phyloP scores from a whole-genome alignment of 2,329 filamentous ascomycete species.

The Fusarium lateritium region DNA sequence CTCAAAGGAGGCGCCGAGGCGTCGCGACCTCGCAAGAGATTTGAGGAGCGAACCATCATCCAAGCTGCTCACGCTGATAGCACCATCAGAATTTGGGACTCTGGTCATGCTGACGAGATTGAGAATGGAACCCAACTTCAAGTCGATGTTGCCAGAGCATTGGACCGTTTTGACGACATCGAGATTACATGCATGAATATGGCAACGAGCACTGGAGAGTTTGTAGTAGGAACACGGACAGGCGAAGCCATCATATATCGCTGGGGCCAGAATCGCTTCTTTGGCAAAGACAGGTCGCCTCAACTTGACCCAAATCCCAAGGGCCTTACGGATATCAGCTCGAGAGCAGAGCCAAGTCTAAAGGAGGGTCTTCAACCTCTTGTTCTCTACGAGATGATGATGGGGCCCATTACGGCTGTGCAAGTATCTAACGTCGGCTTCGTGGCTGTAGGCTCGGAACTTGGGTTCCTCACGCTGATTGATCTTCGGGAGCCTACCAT shows the following conservation, averaged over 20 bases:
- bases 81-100: conserved; percentile 93
- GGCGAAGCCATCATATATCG: conserved; percentile 92
- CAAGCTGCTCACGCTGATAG: conserved; percentile 92
- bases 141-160: conserved; percentile 85
- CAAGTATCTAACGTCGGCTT: conserved; percentile 95
- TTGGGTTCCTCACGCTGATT: conserved; percentile 83
- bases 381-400: conserved; percentile 85
- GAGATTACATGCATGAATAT: conserved; percentile 86
- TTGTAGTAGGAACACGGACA: conserved; percentile 83
- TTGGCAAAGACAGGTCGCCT: conserved; percentile 71
- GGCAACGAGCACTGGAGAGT: conserved; percentile 84
- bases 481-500: conserved; percentile 90
- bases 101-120: conserved; percentile 91
- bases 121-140: conserved; percentile 88
- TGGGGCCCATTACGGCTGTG: conserved; percentile 83
- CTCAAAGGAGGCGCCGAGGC: conserved; percentile 84
- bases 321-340: conserved; percentile 80
- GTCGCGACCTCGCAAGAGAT: conserved; percentile 78
- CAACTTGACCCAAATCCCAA: conserved; percentile 73
- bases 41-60: conserved; percentile 86
- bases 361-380: conserved; percentile 87
- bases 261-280: conserved; percentile 86
- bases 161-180: conserved; percentile 83
- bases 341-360: conserved; percentile 78
- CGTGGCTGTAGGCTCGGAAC: conserved; percentile 87